Evolutionary conservation across 2,329 filamentous ascomycete species (phyloP).

Genomic region (Neopestalotiopsis rosae): DNA sequence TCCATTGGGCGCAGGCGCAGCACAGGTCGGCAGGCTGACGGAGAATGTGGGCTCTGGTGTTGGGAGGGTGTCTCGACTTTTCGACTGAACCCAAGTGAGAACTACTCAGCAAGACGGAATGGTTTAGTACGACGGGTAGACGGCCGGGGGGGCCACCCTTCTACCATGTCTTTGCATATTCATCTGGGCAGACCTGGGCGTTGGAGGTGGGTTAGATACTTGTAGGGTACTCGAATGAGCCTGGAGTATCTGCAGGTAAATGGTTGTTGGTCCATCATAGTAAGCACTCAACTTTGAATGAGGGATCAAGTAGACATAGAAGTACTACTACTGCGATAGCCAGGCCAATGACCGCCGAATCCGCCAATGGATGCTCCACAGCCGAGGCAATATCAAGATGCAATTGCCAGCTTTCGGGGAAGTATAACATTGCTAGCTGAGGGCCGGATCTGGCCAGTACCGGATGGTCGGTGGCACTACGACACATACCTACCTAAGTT

Average conservation of each 20-base stretch:
- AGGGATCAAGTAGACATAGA: not conserved
- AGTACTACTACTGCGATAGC: not conserved
- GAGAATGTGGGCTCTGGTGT: slow-evolving; percentile 2
- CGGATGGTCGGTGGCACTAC: not conserved
- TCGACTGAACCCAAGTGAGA: slow-evolving; percentile 4
- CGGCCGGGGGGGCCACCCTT: not conserved
- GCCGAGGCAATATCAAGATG: not conserved
- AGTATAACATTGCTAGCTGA: not conserved
- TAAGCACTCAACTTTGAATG: slow-evolving; percentile 5
- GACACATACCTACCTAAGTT: no score
- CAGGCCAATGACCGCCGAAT: not conserved
- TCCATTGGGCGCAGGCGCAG: slow-evolving; percentile 3
- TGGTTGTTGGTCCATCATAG: slow-evolving; percentile 9
- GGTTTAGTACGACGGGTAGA: slow-evolving; percentile 15
- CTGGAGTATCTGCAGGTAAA: not conserved
- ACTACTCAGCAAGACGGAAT: slow-evolving; percentile 12
- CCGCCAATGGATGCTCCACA: not conserved
- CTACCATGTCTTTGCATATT: not conserved
- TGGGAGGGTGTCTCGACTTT: not conserved
- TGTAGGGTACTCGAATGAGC: not conserved
- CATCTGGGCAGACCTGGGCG: not conserved
- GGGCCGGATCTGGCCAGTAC: not conserved
- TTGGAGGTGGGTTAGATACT: not conserved
- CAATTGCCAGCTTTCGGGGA: not conserved
- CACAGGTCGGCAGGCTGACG: slow-evolving; percentile 12